These are phyloP conservation scores for Saccharum spontaneum DNA, from an alignment of 176 grass and related monocot genomes.

Conservation along the genomic window DNA sequence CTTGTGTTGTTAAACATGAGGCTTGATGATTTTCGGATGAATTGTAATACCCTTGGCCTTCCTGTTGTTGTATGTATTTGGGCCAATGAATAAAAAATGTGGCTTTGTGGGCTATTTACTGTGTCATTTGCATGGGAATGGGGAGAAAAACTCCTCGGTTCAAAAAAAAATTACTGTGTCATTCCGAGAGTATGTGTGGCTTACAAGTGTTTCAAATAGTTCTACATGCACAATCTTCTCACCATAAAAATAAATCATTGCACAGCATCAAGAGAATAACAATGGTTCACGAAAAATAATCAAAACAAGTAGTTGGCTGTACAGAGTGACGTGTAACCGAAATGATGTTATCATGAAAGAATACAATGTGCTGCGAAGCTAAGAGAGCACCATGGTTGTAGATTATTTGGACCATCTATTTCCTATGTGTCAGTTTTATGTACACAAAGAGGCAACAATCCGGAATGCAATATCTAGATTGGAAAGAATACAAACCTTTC, in stretches of 20 bases:
- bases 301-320: neutral
- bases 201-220: neutral
- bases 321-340: neutral
- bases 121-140: neutral
- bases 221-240: neutral
- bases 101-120: neutral
- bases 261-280: neutral
- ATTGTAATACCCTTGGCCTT: neutral
- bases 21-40: slow-evolving; percentile 20
- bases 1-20: neutral
- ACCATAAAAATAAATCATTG: neutral
- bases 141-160: too few relatives aligned
- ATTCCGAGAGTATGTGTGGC: neutral
- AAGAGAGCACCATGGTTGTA: neutral
- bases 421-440: neutral
- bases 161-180: too few relatives aligned
- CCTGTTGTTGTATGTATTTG: slow-evolving; percentile 23
- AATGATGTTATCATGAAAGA: neutral
- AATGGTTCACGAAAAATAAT: neutral
- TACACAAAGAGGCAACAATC: neutral
- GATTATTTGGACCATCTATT: neutral
- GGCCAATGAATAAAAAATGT: slow-evolving; percentile 26
- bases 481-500: neutral
- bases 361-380: neutral
- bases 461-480: neutral